Base-by-base conservation (phyloP, 495 filamentous ascomycete species). In the Geopyxis carbonaria region DNA sequence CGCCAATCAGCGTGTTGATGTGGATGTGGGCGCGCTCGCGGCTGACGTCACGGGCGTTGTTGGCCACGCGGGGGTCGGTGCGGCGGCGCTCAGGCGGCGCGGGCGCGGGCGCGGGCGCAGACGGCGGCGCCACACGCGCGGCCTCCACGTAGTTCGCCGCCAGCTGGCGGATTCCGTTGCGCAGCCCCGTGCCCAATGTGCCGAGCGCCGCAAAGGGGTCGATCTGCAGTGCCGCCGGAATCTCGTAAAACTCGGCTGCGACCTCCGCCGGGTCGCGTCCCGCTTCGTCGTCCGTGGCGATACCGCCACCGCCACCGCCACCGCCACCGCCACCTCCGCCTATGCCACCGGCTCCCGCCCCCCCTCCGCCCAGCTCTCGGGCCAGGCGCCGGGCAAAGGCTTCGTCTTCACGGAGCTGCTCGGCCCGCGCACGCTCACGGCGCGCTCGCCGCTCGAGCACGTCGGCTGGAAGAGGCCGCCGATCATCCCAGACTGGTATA, bases 111-210 rank as follows among this genome's bases (percentile, higher is more conserved):
- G 22, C 21, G 9, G 20, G 18, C 10, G 31, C 13, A 29, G 34
- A 31, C 31, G 24, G 31, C 31, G 23, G 47, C 11, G 46, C 46
- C 31, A 40, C 47, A 11, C 22, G 32, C 14, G 32, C 22, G 28
- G 49, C 50, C 34, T 52, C 48, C 16, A 42, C 51, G 27, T 55
- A 55, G 24, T 51, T 51, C 9, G 51, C 51, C 11, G 51, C 51
- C 2, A 55, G 54, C 20, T 43, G 47, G 3, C 50, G 43, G 29
- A 55, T 50, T 11, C 51, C 51, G 23, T 55, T 43, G 21, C 51
- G 44, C 25, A 55, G 34, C 4, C 51, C 51, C 2, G 19, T 37
- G 2, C 51, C 46, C 15, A 55, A 45, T 9, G 51, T 46, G 16
- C 46, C 51, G 15, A 47, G 34, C 20, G 45, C 51, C 19, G 45